Evolutionary conservation across 2,329 filamentous ascomycete species (phyloP).

Genomic region (Colletotrichum filicis): DNA sequence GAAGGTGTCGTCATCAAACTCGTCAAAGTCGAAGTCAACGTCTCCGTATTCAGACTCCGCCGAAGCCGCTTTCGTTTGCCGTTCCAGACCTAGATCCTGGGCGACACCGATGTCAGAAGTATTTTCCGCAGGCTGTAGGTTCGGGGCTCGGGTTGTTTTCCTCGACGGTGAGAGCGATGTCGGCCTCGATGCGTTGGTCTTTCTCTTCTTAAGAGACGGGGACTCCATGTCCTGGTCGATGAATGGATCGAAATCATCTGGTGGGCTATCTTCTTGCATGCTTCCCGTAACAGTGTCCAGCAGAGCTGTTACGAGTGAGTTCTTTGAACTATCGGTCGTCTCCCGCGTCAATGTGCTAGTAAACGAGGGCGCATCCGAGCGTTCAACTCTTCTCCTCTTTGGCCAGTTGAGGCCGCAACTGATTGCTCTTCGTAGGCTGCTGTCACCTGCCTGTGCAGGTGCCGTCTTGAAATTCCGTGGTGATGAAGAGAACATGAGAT

Average conservation of each 20-base stretch:
- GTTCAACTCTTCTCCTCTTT: conserved; percentile 73
- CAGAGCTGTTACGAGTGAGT: conserved; percentile 69
- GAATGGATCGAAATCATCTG: conserved; percentile 40
- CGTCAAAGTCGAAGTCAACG: conserved; percentile 67
- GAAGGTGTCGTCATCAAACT: conserved; percentile 69
- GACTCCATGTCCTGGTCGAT: conserved; percentile 44
- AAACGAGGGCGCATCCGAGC: conserved; percentile 50
- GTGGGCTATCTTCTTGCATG: conserved; percentile 55
- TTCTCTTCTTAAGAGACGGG: conserved; percentile 56
- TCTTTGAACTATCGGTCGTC: conserved; percentile 63
- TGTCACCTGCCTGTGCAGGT: conserved; percentile 52
- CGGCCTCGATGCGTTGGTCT: conserved; percentile 7
- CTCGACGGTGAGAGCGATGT: conserved; percentile 36
- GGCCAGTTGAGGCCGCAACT: conserved; percentile 79
- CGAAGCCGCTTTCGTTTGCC: background rate
- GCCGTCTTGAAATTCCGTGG: conserved; percentile 66
- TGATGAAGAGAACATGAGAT: conserved; percentile 77
- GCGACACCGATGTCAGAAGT: background rate
- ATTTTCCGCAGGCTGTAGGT: background rate
- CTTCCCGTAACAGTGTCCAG: conserved; percentile 72
- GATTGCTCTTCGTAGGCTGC: conserved; percentile 69
- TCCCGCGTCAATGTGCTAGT: conserved; percentile 48
- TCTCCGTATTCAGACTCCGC: conserved; percentile 63
- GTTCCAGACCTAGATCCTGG: conserved; percentile 10
- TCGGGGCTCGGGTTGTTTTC: background rate